Evolutionary conservation across 257 asterid genomes (phyloP), one percentile per base, ranked within the genome.

Genomic region (Cynanchum wilfordii): DNA sequence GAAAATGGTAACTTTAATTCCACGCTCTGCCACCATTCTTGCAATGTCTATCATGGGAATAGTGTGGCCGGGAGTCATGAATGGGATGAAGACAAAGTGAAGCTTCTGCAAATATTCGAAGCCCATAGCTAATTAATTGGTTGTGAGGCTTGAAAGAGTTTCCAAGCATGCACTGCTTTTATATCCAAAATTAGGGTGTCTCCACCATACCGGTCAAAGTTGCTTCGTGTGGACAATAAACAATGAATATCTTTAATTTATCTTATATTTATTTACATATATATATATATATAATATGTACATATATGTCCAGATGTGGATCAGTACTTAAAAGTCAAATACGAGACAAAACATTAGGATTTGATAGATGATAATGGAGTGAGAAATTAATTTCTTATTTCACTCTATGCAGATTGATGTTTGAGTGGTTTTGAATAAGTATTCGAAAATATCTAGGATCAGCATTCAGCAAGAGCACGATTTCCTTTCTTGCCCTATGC

Each of bases 21-120:
- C 71, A 25, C 77, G 75, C 2, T 19, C 56, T 1, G 88, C 85
- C 25, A 86, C 75, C 10, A 80, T 22, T 50, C 75, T 76, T 65
- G 90, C 90, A 22, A 80, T 82, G 83, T 84, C 86, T 29, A 82
- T 73, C 79, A 86, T 77, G 45, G 90, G 88, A 56, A 73, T 86
- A 73, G 76, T 78, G 78, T 84, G 90, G 50, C 90, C 90, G 6
- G 82, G 90, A 12, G 87, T 87, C 81, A 84, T 69, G 58, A 84
- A 50, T 7, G 88, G 88, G 73, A 84, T 70, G 56, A 86, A 19
- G 64, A 80, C 42, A 57, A 86, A 78, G 78, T 83, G 90, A 68
- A 67, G 82, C 57, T 47, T 33, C 47, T 42, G 47, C 1, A 42
- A 42, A 42, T 10, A 10, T 33, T 33, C 38, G 8, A 44, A 13